A percentile compares a stretch with the other conserved stretches of the same genome.
These are phyloP conservation scores for Laburnicola sp. DNA, from an alignment of 2,329 filamentous ascomycete genomes.

Conservation along the genomic window DNA sequence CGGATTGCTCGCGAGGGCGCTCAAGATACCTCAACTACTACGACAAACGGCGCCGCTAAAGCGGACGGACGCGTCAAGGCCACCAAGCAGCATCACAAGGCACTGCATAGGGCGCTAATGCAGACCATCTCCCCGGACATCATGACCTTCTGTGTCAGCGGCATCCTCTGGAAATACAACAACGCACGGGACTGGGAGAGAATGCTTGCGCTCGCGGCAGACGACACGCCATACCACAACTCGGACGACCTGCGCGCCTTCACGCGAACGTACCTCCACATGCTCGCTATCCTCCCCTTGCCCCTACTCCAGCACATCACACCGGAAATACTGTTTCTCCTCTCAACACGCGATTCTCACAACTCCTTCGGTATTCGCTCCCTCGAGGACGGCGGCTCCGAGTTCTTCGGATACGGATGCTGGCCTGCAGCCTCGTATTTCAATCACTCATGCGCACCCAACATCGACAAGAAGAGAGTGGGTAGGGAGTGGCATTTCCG, in stretches of 20 bases:
- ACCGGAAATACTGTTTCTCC: conserved; percentile 35
- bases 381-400: conserved; percentile 50
- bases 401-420: conserved; percentile 54
- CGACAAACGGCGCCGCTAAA: neutral
- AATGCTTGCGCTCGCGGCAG: conserved; percentile 46
- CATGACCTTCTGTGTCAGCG: conserved; percentile 49
- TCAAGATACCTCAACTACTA: neutral
- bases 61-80: conserved; percentile 13
- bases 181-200: conserved; percentile 35
- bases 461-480: conserved; percentile 47
- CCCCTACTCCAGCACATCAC: conserved; percentile 42
- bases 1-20: conserved; percentile 24
- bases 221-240: conserved; percentile 49
- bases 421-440: conserved; percentile 54
- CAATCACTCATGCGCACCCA: conserved; percentile 53
- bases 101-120: conserved; percentile 35
- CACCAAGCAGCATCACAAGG: conserved; percentile 40
- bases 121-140: conserved; percentile 42
- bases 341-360: conserved; percentile 49
- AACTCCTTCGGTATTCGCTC: conserved; percentile 54
- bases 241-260: conserved; percentile 46
- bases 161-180: conserved; percentile 39
- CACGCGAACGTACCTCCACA: conserved; percentile 48
- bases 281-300: conserved; percentile 46
- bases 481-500: conserved; percentile 50